Evolutionary conservation across 1,139 yeast species (phyloP), one percentile per base, ranked within the genome.

Genomic region (Hansenula sp.): DNA sequence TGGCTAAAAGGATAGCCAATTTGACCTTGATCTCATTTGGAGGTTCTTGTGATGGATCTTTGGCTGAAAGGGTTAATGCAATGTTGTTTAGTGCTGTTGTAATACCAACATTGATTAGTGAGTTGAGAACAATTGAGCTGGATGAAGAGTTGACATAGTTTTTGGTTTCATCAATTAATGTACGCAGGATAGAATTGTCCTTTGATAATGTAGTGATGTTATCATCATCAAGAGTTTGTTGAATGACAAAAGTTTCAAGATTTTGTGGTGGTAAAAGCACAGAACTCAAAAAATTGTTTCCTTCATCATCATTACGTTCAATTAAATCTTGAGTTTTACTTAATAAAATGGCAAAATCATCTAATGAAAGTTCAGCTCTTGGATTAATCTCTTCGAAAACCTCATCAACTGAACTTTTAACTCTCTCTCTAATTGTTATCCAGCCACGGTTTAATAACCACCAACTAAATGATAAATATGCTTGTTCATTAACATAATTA

Each of bases 391-490:
- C 67, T 21, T 71, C 75, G 59, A 89, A 88, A 32, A 79, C 81
- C 28, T 69, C 69, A 29, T 66, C 67, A 4, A 90, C 94, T 6
- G 77, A 68, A 1, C 62, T 60, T 54, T 78, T 78, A 27, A 88
- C 76, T 29, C 73, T 62, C 36, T 71, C 67, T 37, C 77, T 72
- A 39, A 84, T 65, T 37, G 70, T 68, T 29, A 68, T 58, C 92
- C 94, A 88, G 2, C 97, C 97, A 50, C 80, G 77, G 61, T 92
- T 89, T 43, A 92, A 69, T 38, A 92, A 65, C 96, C 97, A 92
- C 97, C 97, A 92, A 51, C 90, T 81, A 48, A 88, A 76, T 2
- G 95, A 84, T 44, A 92, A 70, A 59, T 86, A 92, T 42, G 89
- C 83, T 55, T 92, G 90, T 59, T 88, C 95, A 38, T 82, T 76